Base-by-base conservation (phyloP, 148 eudicot genomes). In the Rhododendron williamsianum region DNA sequence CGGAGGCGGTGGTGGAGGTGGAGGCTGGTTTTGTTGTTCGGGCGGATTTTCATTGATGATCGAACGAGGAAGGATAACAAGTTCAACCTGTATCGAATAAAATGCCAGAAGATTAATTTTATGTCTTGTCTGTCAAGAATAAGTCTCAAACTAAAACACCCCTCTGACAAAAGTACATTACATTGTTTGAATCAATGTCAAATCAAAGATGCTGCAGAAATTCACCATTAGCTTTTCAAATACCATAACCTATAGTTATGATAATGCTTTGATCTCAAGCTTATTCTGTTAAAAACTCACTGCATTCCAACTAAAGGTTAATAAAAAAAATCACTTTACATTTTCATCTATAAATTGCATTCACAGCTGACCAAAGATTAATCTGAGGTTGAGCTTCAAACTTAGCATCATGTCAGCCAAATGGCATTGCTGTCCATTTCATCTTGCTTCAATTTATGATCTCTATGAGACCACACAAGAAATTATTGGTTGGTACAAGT, bases 1-100 rank as follows among this genome's bases (percentile, higher is more conserved):
- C 74, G 91, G 99, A 83, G 98, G 99, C 10, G 99, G 99, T 69
- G 99, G 99, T 21, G 98, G 98, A 76, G 98, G 99, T 10, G 99
- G 98, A 27, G 96, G 98, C 91, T 95, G 95, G 69, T 95, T 92
- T 90, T 93, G 98, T 84, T 91, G 93, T 30, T 94, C 98, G 15
- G 96, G 95, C 35, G 98, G 99, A 45, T 65, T 92, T 81, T 97
- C 98, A 48, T 67, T 92, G 87, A 95, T 74, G 77, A 87, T 92
- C 76, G 99, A 97, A 76, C 99, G 98, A 80, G 99, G 98, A 89
- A 97, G 98, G 87, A 97, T 97, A 76, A 97, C 99, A 85, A 95
- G 92, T 86, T 97, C 99, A 52, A 97, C 99, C 99, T 97, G 94
- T 85, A 88, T 83, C 82, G 79, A 83, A 76, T 67, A 78, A 81